Percentiles rank a stretch among this genome's conserved stretches.
These are phyloP conservation scores for Trametes maxima DNA, from an alignment of 768 basidiomycete species.

Conservation along the genomic window DNA sequence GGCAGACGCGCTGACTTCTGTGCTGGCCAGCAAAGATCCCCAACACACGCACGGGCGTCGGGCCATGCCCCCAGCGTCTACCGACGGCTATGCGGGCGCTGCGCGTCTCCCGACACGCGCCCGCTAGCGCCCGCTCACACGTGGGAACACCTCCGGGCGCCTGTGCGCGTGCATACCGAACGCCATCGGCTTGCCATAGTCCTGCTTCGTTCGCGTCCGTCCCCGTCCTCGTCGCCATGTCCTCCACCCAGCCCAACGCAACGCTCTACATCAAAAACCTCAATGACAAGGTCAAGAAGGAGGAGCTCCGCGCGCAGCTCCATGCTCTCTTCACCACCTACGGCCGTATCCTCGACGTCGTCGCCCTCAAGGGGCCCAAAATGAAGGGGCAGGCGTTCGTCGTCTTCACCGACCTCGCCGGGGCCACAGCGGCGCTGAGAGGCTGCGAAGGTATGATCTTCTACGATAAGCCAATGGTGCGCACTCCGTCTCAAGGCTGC, in stretches of 20 bases:
- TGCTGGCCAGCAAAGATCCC: constrained; percentile 12
- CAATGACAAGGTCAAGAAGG: constrained; percentile 90
- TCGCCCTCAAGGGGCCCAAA: constrained; percentile 82
- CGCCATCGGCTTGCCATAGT: constrained; percentile 1
- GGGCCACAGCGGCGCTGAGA: constrained; percentile 90
- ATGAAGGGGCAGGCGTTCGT: constrained; percentile 96
- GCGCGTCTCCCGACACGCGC: neutral
- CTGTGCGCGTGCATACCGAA: neutral
- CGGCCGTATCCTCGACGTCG: constrained; percentile 91
- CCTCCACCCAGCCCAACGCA: constrained; percentile 73
- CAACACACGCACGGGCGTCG: constrained; percentile 16
- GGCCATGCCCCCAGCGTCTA: neutral
- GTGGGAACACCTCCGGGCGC: neutral
- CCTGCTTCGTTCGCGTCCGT: neutral
- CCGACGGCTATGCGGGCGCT: neutral
- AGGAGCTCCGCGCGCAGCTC: constrained; percentile 81
- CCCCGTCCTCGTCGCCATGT: constrained; percentile 25
- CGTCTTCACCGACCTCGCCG: constrained; percentile 89
- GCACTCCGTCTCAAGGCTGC: constrained; percentile 35
- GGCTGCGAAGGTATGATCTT: constrained; percentile 92
- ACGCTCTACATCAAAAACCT: constrained; percentile 94
- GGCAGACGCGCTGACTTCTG: constrained; percentile 9
- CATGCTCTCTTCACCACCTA: constrained; percentile 91
- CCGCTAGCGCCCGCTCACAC: neutral
- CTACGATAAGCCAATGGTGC: constrained; percentile 90